A percentile compares a stretch with the other conserved stretches of the same genome.
Evolutionary conservation across 1,284 basidiomycete genomes (phyloP).

Genomic region (Chiua sp.): DNA sequence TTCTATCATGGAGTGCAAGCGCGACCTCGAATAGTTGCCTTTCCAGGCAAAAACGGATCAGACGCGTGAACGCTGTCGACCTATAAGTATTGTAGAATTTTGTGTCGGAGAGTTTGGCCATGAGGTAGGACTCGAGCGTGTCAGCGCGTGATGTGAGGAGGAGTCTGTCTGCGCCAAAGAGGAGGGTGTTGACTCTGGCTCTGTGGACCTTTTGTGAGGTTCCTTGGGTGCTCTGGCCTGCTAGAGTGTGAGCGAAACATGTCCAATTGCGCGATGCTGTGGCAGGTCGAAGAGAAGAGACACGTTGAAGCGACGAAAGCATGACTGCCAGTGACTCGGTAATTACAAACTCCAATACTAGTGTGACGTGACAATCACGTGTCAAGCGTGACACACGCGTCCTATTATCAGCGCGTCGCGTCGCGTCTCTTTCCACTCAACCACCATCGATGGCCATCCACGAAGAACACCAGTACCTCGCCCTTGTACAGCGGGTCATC

Average conservation of each 20-base stretch:
- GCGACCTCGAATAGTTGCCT: constrained; percentile 42
- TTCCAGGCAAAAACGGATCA: constrained; percentile 33
- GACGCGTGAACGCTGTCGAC: constrained; percentile 30
- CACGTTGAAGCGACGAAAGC: constrained; percentile 11
- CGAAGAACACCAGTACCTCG: constrained; percentile 89
- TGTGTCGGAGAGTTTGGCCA: constrained; percentile 28
- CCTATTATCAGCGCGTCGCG: neutral
- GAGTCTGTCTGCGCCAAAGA: constrained; percentile 33
- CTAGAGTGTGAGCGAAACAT: neutral
- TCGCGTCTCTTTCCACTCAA: constrained; percentile 1
- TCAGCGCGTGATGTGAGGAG: constrained; percentile 27
- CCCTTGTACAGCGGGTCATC: constrained; percentile 80
- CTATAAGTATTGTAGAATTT: constrained; percentile 37
- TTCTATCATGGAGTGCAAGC: constrained; percentile 44
- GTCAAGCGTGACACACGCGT: constrained; percentile 2
- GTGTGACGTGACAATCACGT: constrained; percentile 27
- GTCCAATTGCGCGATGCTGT: constrained; percentile 6
- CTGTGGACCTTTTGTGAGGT: constrained; percentile 22
- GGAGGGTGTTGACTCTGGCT: constrained; percentile 32
- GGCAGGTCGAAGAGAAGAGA: constrained; percentile 6
- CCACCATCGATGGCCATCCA: constrained; percentile 41
- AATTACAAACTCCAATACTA: neutral
- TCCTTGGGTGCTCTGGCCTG: neutral
- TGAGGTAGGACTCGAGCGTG: constrained; percentile 24
- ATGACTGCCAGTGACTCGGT: neutral